Percentiles rank a stretch among this genome's conserved stretches.
These are phyloP conservation scores for Verticillium zaregamsianum DNA, from an alignment of 2,329 filamentous ascomycete genomes.

Conservation along the genomic window DNA sequence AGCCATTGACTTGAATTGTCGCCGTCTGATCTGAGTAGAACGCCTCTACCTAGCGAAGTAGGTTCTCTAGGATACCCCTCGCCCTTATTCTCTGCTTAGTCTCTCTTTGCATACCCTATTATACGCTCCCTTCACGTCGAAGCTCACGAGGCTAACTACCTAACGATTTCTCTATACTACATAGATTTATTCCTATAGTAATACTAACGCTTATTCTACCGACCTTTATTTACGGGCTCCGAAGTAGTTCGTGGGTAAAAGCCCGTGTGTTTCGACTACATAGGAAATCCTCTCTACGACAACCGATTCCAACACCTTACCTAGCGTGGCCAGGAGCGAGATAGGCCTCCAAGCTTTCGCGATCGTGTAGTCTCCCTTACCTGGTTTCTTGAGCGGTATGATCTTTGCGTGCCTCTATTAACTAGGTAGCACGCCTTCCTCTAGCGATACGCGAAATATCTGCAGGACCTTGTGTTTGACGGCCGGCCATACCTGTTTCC, in stretches of 20 bases:
- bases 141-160: too few species aligned
- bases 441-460: constrained; percentile 10
- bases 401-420: constrained; percentile 15
- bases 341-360: constrained; percentile 21
- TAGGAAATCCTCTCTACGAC: too few species aligned
- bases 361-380: constrained; percentile 19
- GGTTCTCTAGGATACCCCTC: constrained; percentile 15
- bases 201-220: too few species aligned
- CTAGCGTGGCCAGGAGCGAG: constrained; percentile 9
- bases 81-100: constrained; percentile 12
- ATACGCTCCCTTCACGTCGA: too few species aligned
- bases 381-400: constrained; percentile 22
- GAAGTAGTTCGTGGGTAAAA: too few species aligned
- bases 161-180: too few species aligned
- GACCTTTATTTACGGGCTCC: too few species aligned
- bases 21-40: constrained; percentile 20
- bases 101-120: too few species aligned
- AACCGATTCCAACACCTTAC: too few species aligned
- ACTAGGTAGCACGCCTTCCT: background rate
- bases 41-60: constrained; percentile 15
- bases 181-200: too few species aligned
- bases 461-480: constrained; percentile 9
- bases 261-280: too few species aligned
- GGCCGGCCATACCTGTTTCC: constrained; percentile 11
- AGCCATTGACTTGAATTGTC: constrained; percentile 13